Base-by-base conservation (phyloP, 768 basidiomycete genomes). In the Phanerodontia chrysosporium region DNA sequence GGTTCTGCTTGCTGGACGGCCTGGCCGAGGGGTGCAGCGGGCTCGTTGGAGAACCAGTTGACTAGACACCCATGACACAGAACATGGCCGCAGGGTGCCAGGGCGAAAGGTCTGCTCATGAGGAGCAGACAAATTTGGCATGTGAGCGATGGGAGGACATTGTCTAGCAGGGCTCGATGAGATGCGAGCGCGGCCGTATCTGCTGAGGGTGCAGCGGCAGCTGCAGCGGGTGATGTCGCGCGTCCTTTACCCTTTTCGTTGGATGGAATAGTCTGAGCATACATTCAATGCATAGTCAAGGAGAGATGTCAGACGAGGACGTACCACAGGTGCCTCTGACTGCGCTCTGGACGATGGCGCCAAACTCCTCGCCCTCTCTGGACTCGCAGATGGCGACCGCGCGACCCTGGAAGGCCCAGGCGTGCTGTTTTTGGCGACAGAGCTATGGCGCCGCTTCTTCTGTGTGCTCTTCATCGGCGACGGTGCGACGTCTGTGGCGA, bases 101-200 rank as follows among this genome's bases (percentile, higher is more conserved):
- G 81, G 0, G 88, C 84, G 62, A 83, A 92, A 0, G 90, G 89
- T 62, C 81, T 83, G 69, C 87, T 77, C 69, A 92, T 76, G 24
- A 89, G 74, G 64, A 90, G 89, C 27, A 91, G 75, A 66, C 90
- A 92, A 61, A 92, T 86, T 69, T 91, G 87, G 60, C 90, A 92
- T 13, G 83, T 87, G 25, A 90, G 70, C 0, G 85, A 79, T 61
- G 87, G 83, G 9, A 84, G 82, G 45, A 89, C 64, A 57, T 83
- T 75, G 3, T 69, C 68, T n/a, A 89, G 64, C 24, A 84, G 73
- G 9, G 73, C 64, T 72, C 85, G 77, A 62, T 90, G 84, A 60
- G 76, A 75, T 22, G 73, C 64, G 42, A 88, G 44, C 9, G 29
- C 58, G 9, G 32, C n/a, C 48, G 42, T 45, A 49, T 35, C 24